These are phyloP conservation scores for Clavispora carvajalis DNA, from an alignment of 805 yeast species.

Conservation along the genomic window DNA sequence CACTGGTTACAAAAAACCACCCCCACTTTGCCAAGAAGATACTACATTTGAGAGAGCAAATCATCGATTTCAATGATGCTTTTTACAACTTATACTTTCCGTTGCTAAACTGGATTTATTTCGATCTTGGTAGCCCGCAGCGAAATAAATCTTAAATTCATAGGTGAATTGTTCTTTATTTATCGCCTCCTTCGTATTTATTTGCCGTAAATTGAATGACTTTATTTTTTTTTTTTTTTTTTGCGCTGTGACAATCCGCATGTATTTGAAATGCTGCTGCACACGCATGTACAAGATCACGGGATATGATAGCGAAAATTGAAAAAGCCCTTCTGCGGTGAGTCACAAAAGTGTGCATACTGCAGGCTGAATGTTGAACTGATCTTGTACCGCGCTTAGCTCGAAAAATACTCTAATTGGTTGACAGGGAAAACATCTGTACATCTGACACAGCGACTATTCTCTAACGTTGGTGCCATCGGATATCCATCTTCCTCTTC, in stretches of 20 bases:
- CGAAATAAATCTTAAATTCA: neutral
- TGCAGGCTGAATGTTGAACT: constrained; percentile 2
- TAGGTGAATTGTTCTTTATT: too few species aligned
- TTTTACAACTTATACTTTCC: constrained; percentile 22
- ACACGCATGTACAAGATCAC: neutral
- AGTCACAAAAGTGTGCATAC: constrained; percentile 8
- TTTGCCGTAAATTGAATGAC: too few species aligned
- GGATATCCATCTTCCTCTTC: neutral
- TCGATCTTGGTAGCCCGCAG: constrained; percentile 16
- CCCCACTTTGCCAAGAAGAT: neutral
- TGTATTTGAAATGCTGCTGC: neutral
- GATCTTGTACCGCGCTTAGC: constrained; percentile 40
- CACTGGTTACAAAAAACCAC: neutral
- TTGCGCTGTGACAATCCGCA: too few species aligned
- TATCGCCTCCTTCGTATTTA: too few species aligned
- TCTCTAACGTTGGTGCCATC: too few species aligned
- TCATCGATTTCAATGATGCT: constrained; percentile 2
- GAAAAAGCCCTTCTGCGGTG: constrained; percentile 1
- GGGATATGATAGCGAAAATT: neutral
- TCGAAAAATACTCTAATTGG: constrained; percentile 27
- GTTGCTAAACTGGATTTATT: constrained; percentile 24
- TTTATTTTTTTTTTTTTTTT: too few species aligned
- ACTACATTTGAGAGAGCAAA: constrained; percentile 1
- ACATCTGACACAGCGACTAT: constrained; percentile 5
- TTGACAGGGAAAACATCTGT: constrained; percentile 10